These are phyloP conservation scores for Bruguiera gymnorhiza DNA, from an alignment of 345 rosid species.

Conservation along the genomic window DNA sequence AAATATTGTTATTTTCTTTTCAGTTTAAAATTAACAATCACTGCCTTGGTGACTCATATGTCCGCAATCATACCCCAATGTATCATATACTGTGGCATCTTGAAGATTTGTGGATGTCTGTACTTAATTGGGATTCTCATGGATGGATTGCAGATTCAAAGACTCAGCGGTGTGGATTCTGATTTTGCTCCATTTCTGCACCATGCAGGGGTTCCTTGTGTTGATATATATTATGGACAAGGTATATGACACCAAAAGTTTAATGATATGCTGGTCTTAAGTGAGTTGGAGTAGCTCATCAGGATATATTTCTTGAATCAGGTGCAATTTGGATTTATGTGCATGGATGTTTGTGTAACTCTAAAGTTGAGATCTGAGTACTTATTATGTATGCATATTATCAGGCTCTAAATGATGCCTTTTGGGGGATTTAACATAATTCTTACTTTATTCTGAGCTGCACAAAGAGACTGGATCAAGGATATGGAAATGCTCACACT, in stretches of 20 bases:
- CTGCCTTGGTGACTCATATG: no score
- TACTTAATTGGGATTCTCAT: constrained; percentile 10
- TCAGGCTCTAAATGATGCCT: no score
- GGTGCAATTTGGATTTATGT: no score
- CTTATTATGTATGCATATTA: no score
- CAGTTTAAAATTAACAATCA: background rate
- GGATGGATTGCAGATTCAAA: constrained; percentile 57
- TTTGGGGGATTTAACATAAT: no score
- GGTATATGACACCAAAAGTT: constrained; percentile 36
- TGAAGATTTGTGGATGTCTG: constrained; percentile 6
- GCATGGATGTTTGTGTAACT: no score
- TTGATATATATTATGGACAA: constrained; percentile 86
- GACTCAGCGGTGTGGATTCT: constrained; percentile 81
- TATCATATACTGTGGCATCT: constrained; percentile 6
- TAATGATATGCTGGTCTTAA: background rate
- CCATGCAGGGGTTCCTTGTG: constrained; percentile 83
- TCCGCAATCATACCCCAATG: background rate
- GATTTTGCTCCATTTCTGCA: constrained; percentile 97
- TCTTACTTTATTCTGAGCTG: no score
- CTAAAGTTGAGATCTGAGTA: no score
- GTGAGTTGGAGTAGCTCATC: background rate
- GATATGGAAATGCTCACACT: no score
- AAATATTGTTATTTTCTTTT: background rate
- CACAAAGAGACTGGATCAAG: no score
- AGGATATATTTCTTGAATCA: no score